Evolutionary conservation across 352 stramenopile species (phyloP).

Genomic region (Globisporangium okanoganense): DNA sequence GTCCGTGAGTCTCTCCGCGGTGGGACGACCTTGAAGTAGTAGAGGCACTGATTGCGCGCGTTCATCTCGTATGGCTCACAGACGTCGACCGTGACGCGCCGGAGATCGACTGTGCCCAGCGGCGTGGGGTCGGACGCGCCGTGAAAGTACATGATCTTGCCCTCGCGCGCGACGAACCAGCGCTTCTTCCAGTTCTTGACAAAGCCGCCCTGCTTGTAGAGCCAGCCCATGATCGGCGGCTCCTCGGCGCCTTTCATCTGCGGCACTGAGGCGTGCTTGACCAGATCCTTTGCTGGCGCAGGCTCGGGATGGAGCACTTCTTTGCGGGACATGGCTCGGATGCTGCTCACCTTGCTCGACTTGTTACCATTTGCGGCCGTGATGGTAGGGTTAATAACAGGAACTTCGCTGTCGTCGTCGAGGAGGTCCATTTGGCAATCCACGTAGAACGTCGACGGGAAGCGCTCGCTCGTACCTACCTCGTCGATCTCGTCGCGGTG

Average conservation of each 20-base stretch:
- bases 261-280: constrained; percentile 17
- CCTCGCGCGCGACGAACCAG: constrained; percentile 79
- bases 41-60: constrained; percentile 46
- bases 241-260: constrained; percentile 15
- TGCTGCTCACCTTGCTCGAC: not conserved
- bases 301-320: not conserved
- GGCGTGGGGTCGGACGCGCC: constrained; percentile 60
- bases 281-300: constrained; percentile 13
- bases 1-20: constrained; percentile 49
- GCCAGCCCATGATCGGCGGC: constrained; percentile 59
- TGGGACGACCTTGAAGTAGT: constrained; percentile 74
- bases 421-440: constrained; percentile 47
- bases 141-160: constrained; percentile 78
- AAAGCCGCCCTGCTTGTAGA: constrained; percentile 77
- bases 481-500: constrained; percentile 63
- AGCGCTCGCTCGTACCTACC: constrained; percentile 42
- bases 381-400: not conserved
- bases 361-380: not conserved
- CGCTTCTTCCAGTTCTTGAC: constrained; percentile 85
- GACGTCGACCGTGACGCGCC: constrained; percentile 49
- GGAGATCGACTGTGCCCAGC: constrained; percentile 63
- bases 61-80: constrained; percentile 58
- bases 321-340: not conserved
- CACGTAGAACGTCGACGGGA: constrained; percentile 53
- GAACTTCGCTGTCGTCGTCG: not conserved